These are phyloP conservation scores for Rhizopogon rudus DNA, from an alignment of 768 basidiomycete genomes.

Conservation along the genomic window DNA sequence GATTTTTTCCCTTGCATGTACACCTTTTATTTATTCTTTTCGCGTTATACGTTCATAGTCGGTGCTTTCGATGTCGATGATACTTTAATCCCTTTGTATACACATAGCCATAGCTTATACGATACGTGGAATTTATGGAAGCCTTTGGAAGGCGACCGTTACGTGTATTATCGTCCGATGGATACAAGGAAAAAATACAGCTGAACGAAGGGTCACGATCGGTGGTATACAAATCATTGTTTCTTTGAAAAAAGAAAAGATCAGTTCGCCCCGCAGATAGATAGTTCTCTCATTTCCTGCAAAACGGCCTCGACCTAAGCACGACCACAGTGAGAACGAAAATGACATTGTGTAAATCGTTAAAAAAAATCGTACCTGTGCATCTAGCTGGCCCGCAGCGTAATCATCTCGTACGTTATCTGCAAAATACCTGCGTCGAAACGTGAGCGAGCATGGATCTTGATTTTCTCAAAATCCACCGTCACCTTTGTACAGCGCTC, in stretches of 20 bases:
- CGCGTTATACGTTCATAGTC: background rate
- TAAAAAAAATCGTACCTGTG: slow-evolving; percentile 53
- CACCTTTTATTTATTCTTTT: background rate
- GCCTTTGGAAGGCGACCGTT: too few relatives aligned
- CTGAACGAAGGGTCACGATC: background rate
- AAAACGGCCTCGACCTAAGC: slow-evolving; percentile 89
- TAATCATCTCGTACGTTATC: slow-evolving; percentile 94
- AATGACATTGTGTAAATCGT: too few relatives aligned
- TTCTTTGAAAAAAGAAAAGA: background rate
- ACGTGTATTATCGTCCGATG: background rate
- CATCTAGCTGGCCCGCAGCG: slow-evolving; percentile 92
- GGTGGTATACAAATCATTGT: background rate
- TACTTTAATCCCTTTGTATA: too few relatives aligned
- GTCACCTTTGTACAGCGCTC: slow-evolving; percentile 84
- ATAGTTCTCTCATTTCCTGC: slow-evolving; percentile 94
- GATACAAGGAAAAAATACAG: too few relatives aligned
- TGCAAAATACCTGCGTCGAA: slow-evolving; percentile 65
- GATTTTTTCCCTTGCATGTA: background rate
- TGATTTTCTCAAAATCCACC: background rate
- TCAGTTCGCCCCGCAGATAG: slow-evolving; percentile 75
- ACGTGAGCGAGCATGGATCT: background rate
- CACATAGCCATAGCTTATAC: too few relatives aligned
- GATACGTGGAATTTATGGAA: too few relatives aligned
- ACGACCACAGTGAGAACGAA: too few relatives aligned
- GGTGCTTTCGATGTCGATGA: too few relatives aligned